Evolutionary conservation across 2,329 filamentous ascomycete genomes (phyloP).

Genomic region (Thelonectria olida): DNA sequence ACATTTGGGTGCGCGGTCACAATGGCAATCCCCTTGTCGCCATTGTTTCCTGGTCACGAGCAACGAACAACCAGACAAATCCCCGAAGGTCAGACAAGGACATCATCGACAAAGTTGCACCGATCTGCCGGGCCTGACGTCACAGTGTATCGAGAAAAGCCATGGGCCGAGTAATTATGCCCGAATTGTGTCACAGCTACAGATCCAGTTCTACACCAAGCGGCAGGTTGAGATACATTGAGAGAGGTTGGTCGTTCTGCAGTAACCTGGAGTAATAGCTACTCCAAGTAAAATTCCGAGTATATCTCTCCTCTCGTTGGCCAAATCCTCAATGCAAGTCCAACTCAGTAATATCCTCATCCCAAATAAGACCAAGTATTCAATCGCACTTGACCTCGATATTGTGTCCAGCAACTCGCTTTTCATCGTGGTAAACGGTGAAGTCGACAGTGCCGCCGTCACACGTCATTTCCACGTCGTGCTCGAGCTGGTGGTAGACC

Average conservation of each 20-base stretch:
- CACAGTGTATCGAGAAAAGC: not conserved
- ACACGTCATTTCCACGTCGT: constrained; percentile 30
- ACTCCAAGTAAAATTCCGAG: too few species aligned
- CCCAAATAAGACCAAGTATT: too few species aligned
- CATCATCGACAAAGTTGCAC: not conserved
- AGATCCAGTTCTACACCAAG: too few species aligned
- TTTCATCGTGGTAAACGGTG: constrained; percentile 14
- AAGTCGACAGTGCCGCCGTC: constrained; percentile 36
- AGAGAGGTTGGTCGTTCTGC: too few species aligned
- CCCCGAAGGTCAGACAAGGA: not conserved
- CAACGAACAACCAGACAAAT: not conserved
- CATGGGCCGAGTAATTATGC: not conserved
- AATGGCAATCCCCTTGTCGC: not conserved
- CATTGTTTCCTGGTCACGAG: not conserved
- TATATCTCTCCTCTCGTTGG: too few species aligned
- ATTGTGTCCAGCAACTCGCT: constrained; percentile 25
- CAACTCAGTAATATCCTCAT: not conserved
- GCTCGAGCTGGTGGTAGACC: constrained; percentile 2
- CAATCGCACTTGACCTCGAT: constrained; percentile 33
- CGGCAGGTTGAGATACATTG: too few species aligned
- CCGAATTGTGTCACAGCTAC: not conserved
- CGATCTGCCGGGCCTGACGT: not conserved
- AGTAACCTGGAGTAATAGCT: too few species aligned
- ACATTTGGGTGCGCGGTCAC: not conserved
- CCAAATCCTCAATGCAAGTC: too few species aligned